Percentiles rank a stretch among this genome's conserved stretches.
These are phyloP conservation scores for Aristolochia fimbriata DNA, from an alignment of 164 flowering plant genomes.

Conservation along the genomic window DNA sequence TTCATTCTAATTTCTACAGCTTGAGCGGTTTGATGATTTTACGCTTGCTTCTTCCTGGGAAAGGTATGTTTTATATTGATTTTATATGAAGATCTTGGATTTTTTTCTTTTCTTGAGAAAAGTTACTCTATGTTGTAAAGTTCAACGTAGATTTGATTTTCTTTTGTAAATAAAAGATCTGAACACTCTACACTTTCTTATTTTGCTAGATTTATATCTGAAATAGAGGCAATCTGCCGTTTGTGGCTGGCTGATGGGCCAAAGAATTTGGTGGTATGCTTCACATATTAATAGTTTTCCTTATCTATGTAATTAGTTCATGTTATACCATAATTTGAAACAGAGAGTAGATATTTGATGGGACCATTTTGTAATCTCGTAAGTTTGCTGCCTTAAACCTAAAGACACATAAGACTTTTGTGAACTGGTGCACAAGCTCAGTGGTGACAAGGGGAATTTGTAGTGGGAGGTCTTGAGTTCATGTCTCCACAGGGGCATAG, in stretches of 20 bases:
- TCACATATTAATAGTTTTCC: not conserved
- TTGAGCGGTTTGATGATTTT: slow-evolving; percentile 88
- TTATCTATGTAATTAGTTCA: not conserved
- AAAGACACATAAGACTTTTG: too few relatives aligned
- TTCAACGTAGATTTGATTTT: not conserved
- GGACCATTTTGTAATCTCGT: too few relatives aligned
- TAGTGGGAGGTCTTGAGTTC: too few relatives aligned
- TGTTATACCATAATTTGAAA: too few relatives aligned
- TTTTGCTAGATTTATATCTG: slow-evolving; percentile 79
- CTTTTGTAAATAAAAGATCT: not conserved
- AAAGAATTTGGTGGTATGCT: slow-evolving; percentile 63
- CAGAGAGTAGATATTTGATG: too few relatives aligned
- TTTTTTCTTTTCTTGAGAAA: too few relatives aligned
- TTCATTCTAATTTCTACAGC: not conserved
- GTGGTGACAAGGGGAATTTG: too few relatives aligned
- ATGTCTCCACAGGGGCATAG: too few relatives aligned
- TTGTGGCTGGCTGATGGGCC: slow-evolving; percentile 81
- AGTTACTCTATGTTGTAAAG: too few relatives aligned
- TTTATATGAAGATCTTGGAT: not conserved
- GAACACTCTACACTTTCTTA: not conserved
- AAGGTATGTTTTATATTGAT: slow-evolving; percentile 37
- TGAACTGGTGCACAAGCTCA: too few relatives aligned
- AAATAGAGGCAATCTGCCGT: slow-evolving; percentile 80
- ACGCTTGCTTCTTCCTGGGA: slow-evolving; percentile 97
- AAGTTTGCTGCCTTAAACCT: too few relatives aligned